A percentile compares a stretch with the other conserved stretches of the same genome.
These are phyloP conservation scores for Phytophthora vignae DNA, from an alignment of 352 stramenopile species.

Conservation along the genomic window DNA sequence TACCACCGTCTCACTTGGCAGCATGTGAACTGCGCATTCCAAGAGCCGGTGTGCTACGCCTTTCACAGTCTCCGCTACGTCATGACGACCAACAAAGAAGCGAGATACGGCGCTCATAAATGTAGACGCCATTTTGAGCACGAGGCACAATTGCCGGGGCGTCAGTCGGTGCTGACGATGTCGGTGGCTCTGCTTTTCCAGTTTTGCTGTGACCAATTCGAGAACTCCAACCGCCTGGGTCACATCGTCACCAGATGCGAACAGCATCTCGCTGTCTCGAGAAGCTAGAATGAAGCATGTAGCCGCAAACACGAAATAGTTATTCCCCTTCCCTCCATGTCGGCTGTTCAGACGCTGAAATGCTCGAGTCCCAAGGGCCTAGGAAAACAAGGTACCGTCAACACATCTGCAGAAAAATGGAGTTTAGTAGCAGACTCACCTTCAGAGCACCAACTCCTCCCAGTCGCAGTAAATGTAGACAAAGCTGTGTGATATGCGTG, in stretches of 20 bases:
- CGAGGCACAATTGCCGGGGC: conserved; percentile 37
- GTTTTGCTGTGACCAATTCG: conserved; percentile 26
- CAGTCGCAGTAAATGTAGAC: conserved; percentile 42
- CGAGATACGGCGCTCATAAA: conserved; percentile 29
- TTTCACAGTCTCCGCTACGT: conserved; percentile 20
- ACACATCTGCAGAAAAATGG: conserved; percentile 7
- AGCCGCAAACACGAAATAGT: conserved; percentile 52
- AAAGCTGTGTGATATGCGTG: conserved; percentile 41
- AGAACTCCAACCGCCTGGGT: conserved; percentile 23
- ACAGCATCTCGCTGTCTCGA: conserved; percentile 16
- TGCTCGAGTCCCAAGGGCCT: conserved; percentile 36
- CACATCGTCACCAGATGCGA: conserved; percentile 16
- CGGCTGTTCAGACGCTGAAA: conserved; percentile 28
- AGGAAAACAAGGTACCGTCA: conserved; percentile 2
- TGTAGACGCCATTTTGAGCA: conserved; percentile 42
- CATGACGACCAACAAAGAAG: conserved; percentile 6
- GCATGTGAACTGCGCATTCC: conserved; percentile 28
- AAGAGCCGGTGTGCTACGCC: conserved; percentile 27
- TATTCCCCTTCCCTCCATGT: conserved; percentile 17
- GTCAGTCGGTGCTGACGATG: conserved; percentile 29
- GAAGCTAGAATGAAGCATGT: conserved; percentile 56
- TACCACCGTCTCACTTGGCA: conserved; percentile 17
- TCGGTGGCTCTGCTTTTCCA: conserved; percentile 29
- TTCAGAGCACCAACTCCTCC: conserved; percentile 51
- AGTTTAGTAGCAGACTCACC: conserved; percentile 32